Percentiles rank a stretch among this genome's conserved stretches.
phyloP scores from a whole-genome alignment of 148 eudicot genomes.

The Heliosperma pusillum region DNA sequence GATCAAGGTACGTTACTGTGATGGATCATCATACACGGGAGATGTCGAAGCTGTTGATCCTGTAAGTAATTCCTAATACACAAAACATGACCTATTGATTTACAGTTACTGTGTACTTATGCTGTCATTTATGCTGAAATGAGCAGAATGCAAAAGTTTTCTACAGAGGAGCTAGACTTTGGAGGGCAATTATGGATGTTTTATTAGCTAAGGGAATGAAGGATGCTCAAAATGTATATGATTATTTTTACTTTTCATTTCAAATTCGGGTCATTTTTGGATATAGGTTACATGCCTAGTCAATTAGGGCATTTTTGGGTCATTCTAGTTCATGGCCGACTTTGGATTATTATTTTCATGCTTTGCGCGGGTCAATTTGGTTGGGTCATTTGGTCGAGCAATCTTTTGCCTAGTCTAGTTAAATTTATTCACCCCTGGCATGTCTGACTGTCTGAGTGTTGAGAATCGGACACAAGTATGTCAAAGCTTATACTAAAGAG shows the following conservation, averaged over 20 bases:
- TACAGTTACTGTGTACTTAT: neutral
- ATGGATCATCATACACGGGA: conserved; percentile 55
- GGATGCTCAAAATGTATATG: conserved; percentile 56
- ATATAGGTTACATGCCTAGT: too few species aligned
- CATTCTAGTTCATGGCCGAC: too few species aligned
- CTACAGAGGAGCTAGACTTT: conserved; percentile 78
- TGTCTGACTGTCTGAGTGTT: too few species aligned
- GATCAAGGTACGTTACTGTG: conserved; percentile 46
- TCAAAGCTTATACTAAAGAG: neutral
- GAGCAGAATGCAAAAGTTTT: conserved; percentile 57
- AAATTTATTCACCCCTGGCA: too few species aligned
- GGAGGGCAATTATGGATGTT: conserved; percentile 71
- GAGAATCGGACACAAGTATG: too few species aligned
- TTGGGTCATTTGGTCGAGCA: too few species aligned
- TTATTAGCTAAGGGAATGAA: conserved; percentile 82
- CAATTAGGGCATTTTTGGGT: too few species aligned
- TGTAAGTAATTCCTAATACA: conserved; percentile 25
- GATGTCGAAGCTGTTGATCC: conserved; percentile 51
- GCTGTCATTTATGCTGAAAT: neutral
- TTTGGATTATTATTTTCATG: too few species aligned
- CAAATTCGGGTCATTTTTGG: neutral
- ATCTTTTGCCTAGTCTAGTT: too few species aligned
- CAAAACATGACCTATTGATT: too few species aligned
- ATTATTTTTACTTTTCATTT: neutral
- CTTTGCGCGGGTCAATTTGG: too few species aligned